Conservation (phyloP, 176 grass and related monocot genomes). For the Ensete glaucum region DNA sequence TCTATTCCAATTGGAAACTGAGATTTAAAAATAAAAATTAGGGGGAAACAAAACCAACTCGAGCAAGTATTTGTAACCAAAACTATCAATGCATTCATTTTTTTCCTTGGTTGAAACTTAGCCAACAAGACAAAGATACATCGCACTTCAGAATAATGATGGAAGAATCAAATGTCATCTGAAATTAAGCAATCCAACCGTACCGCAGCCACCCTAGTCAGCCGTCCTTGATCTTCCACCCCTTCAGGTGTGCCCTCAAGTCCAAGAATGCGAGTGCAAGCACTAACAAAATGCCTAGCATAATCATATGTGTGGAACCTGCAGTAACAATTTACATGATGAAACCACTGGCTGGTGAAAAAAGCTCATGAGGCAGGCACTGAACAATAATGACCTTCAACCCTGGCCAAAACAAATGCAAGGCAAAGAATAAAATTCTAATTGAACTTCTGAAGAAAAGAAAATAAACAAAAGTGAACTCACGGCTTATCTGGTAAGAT, state of each 20-base stretch:
- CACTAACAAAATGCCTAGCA: conserved; percentile 47
- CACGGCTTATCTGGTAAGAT: too few species aligned
- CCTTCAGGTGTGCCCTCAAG: conserved; percentile 98
- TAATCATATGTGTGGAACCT: conserved; percentile 33
- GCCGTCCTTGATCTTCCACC: conserved; percentile 92
- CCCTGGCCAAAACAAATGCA: background rate
- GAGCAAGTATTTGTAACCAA: background rate
- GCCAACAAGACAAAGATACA: background rate
- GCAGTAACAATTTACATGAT: conserved; percentile 5
- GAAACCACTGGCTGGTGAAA: background rate
- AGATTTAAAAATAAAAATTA: conserved; percentile 39
- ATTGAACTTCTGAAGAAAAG: too few species aligned
- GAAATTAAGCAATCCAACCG: background rate
- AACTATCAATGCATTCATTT: background rate
- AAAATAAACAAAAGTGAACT: too few species aligned
- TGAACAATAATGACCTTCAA: background rate
- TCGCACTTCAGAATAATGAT: background rate
- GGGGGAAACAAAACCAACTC: conserved; percentile 4
- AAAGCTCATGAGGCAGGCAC: background rate
- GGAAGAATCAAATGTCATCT: background rate
- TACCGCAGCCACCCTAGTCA: conserved; percentile 97
- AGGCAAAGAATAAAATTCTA: background rate
- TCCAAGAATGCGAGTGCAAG: conserved; percentile 95
- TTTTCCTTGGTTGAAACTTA: background rate
- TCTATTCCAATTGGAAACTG: conserved; percentile 99